Base-by-base conservation (phyloP, 2,329 filamentous ascomycete species). In the Trichophyton benhamiae region DNA sequence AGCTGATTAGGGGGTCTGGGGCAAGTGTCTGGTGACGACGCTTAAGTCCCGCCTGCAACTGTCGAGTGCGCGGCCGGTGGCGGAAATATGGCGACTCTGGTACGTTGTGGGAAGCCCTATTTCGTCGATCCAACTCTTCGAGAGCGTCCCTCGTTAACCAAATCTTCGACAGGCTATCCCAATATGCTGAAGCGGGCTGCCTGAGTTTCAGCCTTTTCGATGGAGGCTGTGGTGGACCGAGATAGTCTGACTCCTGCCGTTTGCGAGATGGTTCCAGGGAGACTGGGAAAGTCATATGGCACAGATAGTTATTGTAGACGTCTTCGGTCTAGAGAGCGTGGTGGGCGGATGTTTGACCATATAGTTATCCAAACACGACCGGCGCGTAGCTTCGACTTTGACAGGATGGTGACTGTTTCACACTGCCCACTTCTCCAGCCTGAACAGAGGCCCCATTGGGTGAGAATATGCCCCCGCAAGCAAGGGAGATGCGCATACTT, bases 151-250 rank as follows among this genome's bases (percentile, higher is more conserved):
- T 42, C 3, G 41, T 42, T 17, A 42, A n/a, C 59, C 62, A 65
- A 55, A 67, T 64, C 55, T 64, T 66, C 6, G 66, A 68, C 30
- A 70, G 48, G 58, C 62, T 67, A 61, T 70, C 68, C 66, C 65
- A 70, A 60, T 61, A 64, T 59, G 25, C 53, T 49, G 63, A 25
- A 42, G 60, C 2, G 1, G 27, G 52, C 36, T 9, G 52, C 2
- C 13, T 17, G n/a, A 36, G 52, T 25, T 55, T 55, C 52, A 33
- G 52, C 52, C 52, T 57, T 41, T 57, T 57, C 17, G 52, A 36
- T 36, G 11, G 30, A 36, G 3, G 49, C n/a, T 4, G 44, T 25
- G 9, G 3, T 25, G 7, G 20, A 20, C 27, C 22, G 46, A 27
- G 36, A 36, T 15, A 17, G 15, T 22, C 52, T 8, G 53, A 4